A percentile compares a stretch with the other conserved stretches of the same genome.
Evolutionary conservation across 352 stramenopile species (phyloP).

Genomic region (Pythium apleroticum): DNA sequence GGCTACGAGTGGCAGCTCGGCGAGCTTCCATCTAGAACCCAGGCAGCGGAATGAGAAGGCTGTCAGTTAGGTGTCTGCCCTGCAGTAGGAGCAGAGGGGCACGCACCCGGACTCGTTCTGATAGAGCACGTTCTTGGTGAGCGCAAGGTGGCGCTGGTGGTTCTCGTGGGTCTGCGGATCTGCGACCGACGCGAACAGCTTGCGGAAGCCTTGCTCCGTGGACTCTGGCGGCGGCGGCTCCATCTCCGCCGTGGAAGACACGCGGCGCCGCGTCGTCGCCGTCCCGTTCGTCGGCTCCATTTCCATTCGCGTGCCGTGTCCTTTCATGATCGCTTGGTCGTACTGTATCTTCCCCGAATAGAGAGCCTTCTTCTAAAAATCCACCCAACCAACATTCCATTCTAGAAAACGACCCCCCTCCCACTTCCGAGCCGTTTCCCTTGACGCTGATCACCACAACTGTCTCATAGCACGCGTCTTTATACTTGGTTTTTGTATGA

Average conservation of each 20-base stretch:
- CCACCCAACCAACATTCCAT: conserved; percentile 1
- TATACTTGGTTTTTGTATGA: conserved; percentile 22
- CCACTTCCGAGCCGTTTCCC: neutral
- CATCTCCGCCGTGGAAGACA: neutral
- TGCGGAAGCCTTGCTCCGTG: conserved; percentile 51
- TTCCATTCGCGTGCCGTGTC: conserved; percentile 6
- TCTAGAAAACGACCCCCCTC: conserved; percentile 14
- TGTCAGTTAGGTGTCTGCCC: neutral
- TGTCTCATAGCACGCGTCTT: neutral
- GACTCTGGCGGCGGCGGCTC: conserved; percentile 17
- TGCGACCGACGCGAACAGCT: conserved; percentile 58
- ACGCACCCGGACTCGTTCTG: conserved; percentile 63
- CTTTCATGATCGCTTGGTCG: conserved; percentile 21
- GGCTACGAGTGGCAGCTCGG: conserved; percentile 57
- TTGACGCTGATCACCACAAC: conserved; percentile 4
- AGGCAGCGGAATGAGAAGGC: neutral
- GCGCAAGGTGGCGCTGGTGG: conserved; percentile 66
- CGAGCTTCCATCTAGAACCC: conserved; percentile 60
- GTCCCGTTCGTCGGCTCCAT: conserved; percentile 5
- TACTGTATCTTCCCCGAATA: conserved; percentile 12
- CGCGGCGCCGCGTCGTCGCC: conserved; percentile 9
- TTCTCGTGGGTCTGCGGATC: conserved; percentile 68
- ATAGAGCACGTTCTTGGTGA: conserved; percentile 78
- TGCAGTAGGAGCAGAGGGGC: neutral
- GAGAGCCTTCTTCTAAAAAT: neutral